A percentile compares a stretch with the other conserved stretches of the same genome.
These are phyloP conservation scores for Calonectria crousiana DNA, from an alignment of 2,329 filamentous ascomycete genomes.

Conservation along the genomic window DNA sequence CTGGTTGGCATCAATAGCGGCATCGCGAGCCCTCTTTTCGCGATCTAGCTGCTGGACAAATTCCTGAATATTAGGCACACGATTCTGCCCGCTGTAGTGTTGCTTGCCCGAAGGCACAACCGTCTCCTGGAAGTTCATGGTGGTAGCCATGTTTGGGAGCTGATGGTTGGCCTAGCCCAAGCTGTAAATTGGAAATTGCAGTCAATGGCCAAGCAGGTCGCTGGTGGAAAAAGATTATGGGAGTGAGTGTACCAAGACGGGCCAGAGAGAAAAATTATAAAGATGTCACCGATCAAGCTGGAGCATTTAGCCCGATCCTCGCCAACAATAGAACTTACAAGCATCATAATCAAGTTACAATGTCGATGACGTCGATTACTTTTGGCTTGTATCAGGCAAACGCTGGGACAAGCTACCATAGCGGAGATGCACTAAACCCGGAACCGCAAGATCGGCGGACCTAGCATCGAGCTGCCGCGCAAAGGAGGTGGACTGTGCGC, in stretches of 20 bases:
- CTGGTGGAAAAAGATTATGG: neutral
- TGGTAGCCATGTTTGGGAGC: slow-evolving; percentile 20
- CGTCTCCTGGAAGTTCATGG: slow-evolving; percentile 56
- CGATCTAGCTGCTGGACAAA: slow-evolving; percentile 84
- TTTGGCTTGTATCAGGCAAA: slow-evolving; percentile 22
- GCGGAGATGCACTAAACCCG: slow-evolving; percentile 9
- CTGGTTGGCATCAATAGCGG: slow-evolving; percentile 72
- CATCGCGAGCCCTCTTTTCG: slow-evolving; percentile 83
- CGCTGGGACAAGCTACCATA: slow-evolving; percentile 2
- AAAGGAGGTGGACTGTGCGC: slow-evolving; percentile 9
- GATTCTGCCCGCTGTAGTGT: slow-evolving; percentile 86
- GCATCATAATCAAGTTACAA: slow-evolving; percentile 30
- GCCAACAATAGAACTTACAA: slow-evolving; percentile 31
- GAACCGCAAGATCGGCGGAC: slow-evolving; percentile 1
- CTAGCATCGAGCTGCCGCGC: neutral
- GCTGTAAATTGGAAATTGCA: neutral
- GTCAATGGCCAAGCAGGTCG: neutral
- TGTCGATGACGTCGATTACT: slow-evolving; percentile 42
- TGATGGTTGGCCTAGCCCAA: slow-evolving; percentile 12
- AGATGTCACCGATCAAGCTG: neutral
- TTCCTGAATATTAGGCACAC: slow-evolving; percentile 87
- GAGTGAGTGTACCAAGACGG: neutral
- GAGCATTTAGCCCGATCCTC: neutral
- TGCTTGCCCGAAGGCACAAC: slow-evolving; percentile 63
- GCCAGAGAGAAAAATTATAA: neutral